phyloP scores from a whole-genome alignment of 257 asterid genomes.

The Nicotiana knightiana region DNA sequence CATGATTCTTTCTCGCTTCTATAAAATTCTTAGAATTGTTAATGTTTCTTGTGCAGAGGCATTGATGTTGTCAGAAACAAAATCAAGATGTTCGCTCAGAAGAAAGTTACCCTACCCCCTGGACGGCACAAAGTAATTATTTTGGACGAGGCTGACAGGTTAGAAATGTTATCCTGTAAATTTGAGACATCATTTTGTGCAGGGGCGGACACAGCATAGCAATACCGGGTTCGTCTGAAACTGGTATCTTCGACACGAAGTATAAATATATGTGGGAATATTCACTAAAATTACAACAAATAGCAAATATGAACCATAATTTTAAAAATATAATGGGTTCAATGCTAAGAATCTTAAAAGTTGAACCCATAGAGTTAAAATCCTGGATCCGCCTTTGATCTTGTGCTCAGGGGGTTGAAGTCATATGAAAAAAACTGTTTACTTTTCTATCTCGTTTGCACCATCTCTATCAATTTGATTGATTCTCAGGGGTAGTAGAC shows the following conservation, averaged over 20 bases:
- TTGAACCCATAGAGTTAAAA: too few species aligned
- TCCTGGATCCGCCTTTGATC: too few species aligned
- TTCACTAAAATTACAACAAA: too few species aligned
- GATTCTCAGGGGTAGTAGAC: neutral
- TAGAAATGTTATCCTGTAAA: conserved; percentile 8
- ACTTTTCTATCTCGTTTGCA: neutral
- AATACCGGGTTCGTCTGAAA: too few species aligned
- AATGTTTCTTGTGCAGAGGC: conserved; percentile 47
- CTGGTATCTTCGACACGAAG: too few species aligned
- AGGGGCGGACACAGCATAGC: too few species aligned
- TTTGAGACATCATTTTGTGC: neutral
- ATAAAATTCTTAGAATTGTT: neutral
- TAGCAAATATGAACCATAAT: too few species aligned
- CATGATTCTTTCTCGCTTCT: neutral
- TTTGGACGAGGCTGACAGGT: conserved; percentile 99
- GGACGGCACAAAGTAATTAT: conserved; percentile 88
- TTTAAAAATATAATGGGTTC: too few species aligned
- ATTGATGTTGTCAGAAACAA: conserved; percentile 96
- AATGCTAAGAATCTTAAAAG: too few species aligned
- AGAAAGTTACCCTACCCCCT: conserved; percentile 82
- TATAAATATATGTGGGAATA: too few species aligned
- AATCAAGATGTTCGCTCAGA: conserved; percentile 98
- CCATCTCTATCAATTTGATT: neutral
- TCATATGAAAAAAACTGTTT: neutral
- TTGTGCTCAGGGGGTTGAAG: neutral